Conservation (phyloP, 192 early-diverging fungal genomes). For the Coemansia umbellata region DNA sequence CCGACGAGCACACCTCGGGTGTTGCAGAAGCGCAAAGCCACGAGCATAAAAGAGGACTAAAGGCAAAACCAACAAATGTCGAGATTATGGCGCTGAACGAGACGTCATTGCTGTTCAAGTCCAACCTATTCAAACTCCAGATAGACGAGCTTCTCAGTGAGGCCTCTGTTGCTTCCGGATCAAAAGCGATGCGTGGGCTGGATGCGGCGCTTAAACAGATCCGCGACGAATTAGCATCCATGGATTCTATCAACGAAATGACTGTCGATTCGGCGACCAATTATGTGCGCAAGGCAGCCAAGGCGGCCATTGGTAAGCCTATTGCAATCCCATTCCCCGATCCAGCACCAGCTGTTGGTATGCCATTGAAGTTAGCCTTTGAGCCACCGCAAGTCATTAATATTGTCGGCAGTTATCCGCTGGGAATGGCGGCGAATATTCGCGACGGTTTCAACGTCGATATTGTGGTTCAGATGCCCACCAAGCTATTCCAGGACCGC, state of each 20-base stretch:
- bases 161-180: slow-evolving; percentile 6
- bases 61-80: slow-evolving; percentile 57
- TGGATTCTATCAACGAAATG: slow-evolving; percentile 13
- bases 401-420: slow-evolving; percentile 83
- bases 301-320: slow-evolving; percentile 14
- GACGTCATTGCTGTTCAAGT: slow-evolving; percentile 77
- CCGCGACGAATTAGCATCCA: slow-evolving; percentile 12
- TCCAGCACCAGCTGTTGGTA: slow-evolving; percentile 62
- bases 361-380: slow-evolving; percentile 78
- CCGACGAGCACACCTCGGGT: slow-evolving; percentile 5
- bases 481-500: slow-evolving; percentile 78
- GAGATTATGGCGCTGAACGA: slow-evolving; percentile 85
- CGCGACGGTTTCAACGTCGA: slow-evolving; percentile 75
- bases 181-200: slow-evolving; percentile 27
- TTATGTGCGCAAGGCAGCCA: slow-evolving; percentile 54
- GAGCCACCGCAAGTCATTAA: slow-evolving; percentile 68
- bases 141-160: slow-evolving; percentile 47
- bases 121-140: slow-evolving; percentile 90
- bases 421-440: slow-evolving; percentile 66
- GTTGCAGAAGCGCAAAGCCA: slow-evolving; percentile 12
- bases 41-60: background rate
- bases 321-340: slow-evolving; percentile 69
- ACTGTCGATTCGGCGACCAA: slow-evolving; percentile 24
- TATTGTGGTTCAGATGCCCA: slow-evolving; percentile 88
- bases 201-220: slow-evolving; percentile 56